phyloP scores from a whole-genome alignment of 345 rosid genomes.

The Acer saccharum region DNA sequence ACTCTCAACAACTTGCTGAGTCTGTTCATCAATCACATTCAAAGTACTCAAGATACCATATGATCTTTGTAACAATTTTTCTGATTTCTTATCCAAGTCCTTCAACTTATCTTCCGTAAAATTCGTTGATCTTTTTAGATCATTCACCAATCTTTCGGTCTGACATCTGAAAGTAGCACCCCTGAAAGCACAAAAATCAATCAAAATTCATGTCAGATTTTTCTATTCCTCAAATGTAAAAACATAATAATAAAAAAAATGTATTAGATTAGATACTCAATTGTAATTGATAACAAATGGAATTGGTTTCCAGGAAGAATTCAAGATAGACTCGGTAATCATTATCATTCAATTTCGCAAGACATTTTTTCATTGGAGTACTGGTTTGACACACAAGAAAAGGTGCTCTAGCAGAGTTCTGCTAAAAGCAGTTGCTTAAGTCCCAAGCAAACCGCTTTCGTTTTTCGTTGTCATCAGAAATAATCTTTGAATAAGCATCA shows the following conservation, averaged over 20 bases:
- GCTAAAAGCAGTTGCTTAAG: conserved; percentile 76
- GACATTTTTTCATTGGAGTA: conserved; percentile 57
- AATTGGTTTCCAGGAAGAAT: conserved; percentile 68
- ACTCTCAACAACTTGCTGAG: conserved; percentile 52
- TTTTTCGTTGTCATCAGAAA: conserved; percentile 54
- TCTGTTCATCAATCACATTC: conserved; percentile 46
- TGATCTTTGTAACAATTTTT: conserved; percentile 46
- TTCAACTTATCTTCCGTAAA: conserved; percentile 56
- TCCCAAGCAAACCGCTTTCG: conserved; percentile 83
- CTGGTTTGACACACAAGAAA: conserved; percentile 54
- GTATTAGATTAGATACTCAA: conserved; percentile 22
- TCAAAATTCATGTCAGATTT: background rate
- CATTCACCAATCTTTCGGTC: conserved; percentile 84
- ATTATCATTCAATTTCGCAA: conserved; percentile 50
- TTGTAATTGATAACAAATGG: conserved; percentile 90
- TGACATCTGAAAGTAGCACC: conserved; percentile 60
- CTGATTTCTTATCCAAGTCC: conserved; percentile 48
- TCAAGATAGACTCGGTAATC: conserved; percentile 65
- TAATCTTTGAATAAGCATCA: conserved; percentile 62
- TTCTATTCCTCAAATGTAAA: background rate
- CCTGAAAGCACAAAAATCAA: conserved; percentile 36
- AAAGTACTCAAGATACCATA: conserved; percentile 55
- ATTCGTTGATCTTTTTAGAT: conserved; percentile 58
- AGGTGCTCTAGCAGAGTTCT: conserved; percentile 56
- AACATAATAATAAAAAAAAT: no score